Evolutionary conservation across 1,284 basidiomycete species (phyloP), one percentile per base, ranked within the genome.

Genomic region (Cutaneotrichosporon dermatis): DNA sequence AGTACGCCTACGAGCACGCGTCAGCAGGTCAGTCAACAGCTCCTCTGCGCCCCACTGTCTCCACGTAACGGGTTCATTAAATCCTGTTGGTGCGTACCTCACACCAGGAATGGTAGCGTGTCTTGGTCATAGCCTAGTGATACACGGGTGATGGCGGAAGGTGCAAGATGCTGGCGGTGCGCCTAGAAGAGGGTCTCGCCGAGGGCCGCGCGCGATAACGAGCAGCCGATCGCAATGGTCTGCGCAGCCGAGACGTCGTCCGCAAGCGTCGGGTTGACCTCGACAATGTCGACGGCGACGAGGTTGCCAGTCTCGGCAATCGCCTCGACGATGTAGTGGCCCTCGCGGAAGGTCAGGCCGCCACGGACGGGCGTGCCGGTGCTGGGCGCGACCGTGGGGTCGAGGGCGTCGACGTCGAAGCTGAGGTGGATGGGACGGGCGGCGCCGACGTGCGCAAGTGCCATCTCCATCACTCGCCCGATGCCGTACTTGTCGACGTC

Each of bases 401-500:
- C 95, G 57, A 93, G 79, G 11, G 92, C 92, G 73, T 98, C 96
- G 40, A 99, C 93, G 76, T 99, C 95, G 75, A 98, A 99, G 75
- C 88, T 92, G 61, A 99, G 80, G 80, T 99, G 96, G 66, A 98
- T 90, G 13, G 96, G 96, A 44, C 84, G 81, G 64, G 88, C 83
- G 13, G 91, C 90, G 79, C 96, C 97, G 70, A 99, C 88, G 76
- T 92, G 85, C 74, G 96, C 90, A 63, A 99, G 81, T 39, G 94
- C 96, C 90, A 94, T 90, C 73, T 98, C 91, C 59, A 98, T 88
- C 58, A 98, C 90, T 71, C 86, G 86, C 35, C 92, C 95, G 66
- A 99, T 99, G 51, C 96, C 96, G 73, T 92, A 89, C 79, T 87
- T 90, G 80, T 99, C 96, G 56, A 99, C 88, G 66, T 99, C 92